Evolutionary conservation across 768 basidiomycete genomes (phyloP), one percentile per base, ranked within the genome.

Genomic region (Artomyces pyxidatus): DNA sequence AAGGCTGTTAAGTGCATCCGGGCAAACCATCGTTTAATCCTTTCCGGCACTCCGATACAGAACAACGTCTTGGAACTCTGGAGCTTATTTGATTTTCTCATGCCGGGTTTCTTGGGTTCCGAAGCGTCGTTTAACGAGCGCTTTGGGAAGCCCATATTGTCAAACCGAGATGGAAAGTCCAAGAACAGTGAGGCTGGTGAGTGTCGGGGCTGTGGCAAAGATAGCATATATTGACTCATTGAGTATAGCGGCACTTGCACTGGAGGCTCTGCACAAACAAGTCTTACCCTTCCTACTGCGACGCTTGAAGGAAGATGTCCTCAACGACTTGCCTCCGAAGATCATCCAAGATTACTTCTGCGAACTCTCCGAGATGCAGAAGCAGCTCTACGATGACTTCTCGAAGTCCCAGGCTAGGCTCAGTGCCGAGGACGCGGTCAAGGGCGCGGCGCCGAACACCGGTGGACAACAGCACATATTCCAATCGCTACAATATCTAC

Each of bases 261-360:
- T 99, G 19, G 96, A 98, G 62, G 91, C 95, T 2, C 66, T 99
- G 41, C 96, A 98, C 65, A 99, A 99, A 67, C 96, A 99, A 74
- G 95, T 98, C 22, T 69, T 99, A n/a, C 96, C 96, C 2, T 99
- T 99, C 78, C 71, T 99, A 37, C 75, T 99, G 14, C 89, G 96
- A 37, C 85, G 96, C 21, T 70, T 99, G 63, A 99, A 99, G 64
- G 96, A 99, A 68, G 93, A 99, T 61, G 96, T 99, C 25, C 71
- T 99, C 49, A 70, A 90, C 53, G 96, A 99, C 62, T 72, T 99
- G 2, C 96, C 96, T 1, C 96, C 96, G 3, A 98, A 99, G 71
- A 99, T 99, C 65, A 98, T 99, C 49, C 96, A 99, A 65, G 96
- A 99, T 64, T 98, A 98, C 64, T 94, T 97, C 61, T 97, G 94